Base-by-base conservation (phyloP, 306 rosid genomes). In the Vigna mungo region DNA sequence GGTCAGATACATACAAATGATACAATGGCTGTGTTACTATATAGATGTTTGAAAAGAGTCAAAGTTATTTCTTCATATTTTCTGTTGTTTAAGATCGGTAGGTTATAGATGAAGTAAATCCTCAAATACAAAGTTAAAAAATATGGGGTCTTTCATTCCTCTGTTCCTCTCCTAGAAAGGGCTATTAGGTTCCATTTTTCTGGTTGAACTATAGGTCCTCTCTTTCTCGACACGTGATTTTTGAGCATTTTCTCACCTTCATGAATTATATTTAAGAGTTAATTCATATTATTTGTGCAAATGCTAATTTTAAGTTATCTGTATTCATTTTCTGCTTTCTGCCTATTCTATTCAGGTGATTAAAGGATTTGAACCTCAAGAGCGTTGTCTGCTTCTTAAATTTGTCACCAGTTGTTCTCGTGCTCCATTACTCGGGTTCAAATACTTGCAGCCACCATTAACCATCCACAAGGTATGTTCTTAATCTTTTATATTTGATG, bases 341-440 rank as follows among this genome's bases (percentile, higher is more conserved):
- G 55, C 72, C 72, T 67, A 79, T 68, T 72, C 41, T 61, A 46
- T 77, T 17, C 87, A 95, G 98, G 97, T 92, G 77, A 47, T 92
- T 21, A 84, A 82, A 81, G 88, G 86, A 64, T 89, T 95, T 75
- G 88, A 92, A 85, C 97, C 99, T 55, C 64, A 82, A 69, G 94
- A 95, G 61, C 97, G 99, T 11, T 92, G 99, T 51, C 82, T 87
- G 97, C 92, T 95, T 86, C 91, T 95, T 62, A 95, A 95, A 85
- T 95, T 95, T 61, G 97, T 95, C 68, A 90, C 99, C 68, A 95
- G 99, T 83, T 95, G 99, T 89, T 95, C 97, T 79, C 91, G 97
- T 79, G 97, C 97, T 84, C 99, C 99, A 67, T 85, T 95, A 84
- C 97, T 95, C 82, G 99, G 97, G 78, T 95, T 95, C 85, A 90